Percentiles rank a stretch among this genome's conserved stretches.
These are phyloP conservation scores for Botrytis paeoniae DNA, from an alignment of 2,329 filamentous ascomycete genomes.

Conservation along the genomic window DNA sequence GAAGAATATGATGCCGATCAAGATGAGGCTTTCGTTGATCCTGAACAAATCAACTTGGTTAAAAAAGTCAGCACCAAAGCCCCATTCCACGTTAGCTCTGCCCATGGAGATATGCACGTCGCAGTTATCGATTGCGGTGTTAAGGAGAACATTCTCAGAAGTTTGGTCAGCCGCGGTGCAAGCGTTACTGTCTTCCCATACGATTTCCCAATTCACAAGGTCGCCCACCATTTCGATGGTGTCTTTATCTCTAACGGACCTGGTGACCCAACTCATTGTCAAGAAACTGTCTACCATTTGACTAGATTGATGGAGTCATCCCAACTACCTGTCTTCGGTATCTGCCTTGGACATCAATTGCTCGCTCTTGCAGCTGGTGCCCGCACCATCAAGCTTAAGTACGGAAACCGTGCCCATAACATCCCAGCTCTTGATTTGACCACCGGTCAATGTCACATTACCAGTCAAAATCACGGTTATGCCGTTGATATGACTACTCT, in stretches of 20 bases:
- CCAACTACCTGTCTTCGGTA: slow-evolving; percentile 91
- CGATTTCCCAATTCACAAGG: slow-evolving; percentile 97
- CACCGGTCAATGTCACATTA: slow-evolving; percentile 97
- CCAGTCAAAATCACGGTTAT: slow-evolving; percentile 97
- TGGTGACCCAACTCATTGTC: slow-evolving; percentile 95
- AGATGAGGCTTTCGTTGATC: slow-evolving; percentile 93
- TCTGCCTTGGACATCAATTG: slow-evolving; percentile 96
- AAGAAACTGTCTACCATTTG: slow-evolving; percentile 90
- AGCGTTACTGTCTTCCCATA: slow-evolving; percentile 94
- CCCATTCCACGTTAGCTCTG: slow-evolving; percentile 89
- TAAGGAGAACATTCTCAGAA: slow-evolving; percentile 99
- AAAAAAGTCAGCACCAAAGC: slow-evolving; percentile 97
- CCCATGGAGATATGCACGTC: slow-evolving; percentile 80
- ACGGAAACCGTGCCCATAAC: slow-evolving; percentile 98
- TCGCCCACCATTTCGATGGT: slow-evolving; percentile 95
- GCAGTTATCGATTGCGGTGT: slow-evolving; percentile 97
- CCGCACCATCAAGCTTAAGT: slow-evolving; percentile 95
- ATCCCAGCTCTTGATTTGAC: slow-evolving; percentile 93
- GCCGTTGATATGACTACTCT: slow-evolving; percentile 85
- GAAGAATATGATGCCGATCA: slow-evolving; percentile 98
- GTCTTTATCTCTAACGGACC: slow-evolving; percentile 99
- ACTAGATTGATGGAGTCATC: slow-evolving; percentile 86
- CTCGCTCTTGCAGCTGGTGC: slow-evolving; percentile 86
- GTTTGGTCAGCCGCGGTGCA: slow-evolving; percentile 84
- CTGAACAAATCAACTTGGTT: slow-evolving; percentile 94